A percentile compares a stretch with the other conserved stretches of the same genome.
phyloP scores from a whole-genome alignment of 257 asterid genomes.

The Gardenia jasminoides region DNA sequence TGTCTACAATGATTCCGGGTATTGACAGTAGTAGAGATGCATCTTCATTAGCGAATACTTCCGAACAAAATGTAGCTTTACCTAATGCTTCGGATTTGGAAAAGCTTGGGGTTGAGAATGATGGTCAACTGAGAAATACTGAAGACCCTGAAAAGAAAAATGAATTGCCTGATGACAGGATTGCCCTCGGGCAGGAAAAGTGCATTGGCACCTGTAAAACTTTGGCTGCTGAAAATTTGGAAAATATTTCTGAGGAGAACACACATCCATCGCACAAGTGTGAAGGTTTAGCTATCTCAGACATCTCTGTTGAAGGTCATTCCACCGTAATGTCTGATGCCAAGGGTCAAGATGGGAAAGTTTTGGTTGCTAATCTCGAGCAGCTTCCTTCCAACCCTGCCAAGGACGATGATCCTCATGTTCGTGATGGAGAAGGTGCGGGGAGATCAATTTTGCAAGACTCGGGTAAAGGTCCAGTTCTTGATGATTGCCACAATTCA shows the following conservation, averaged over 20 bases:
- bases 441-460: constrained; percentile 21
- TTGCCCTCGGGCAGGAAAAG: constrained; percentile 18
- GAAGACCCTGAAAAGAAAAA: constrained; percentile 24
- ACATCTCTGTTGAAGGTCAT: constrained; percentile 25
- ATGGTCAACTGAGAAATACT: constrained; percentile 8
- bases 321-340: constrained; percentile 28
- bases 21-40: neutral
- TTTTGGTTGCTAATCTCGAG: constrained; percentile 23
- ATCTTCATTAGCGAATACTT: neutral
- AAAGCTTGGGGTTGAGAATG: constrained; percentile 22
- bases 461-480: constrained; percentile 32
- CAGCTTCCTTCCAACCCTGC: constrained; percentile 23
- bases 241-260: constrained; percentile 19
- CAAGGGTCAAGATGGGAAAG: constrained; percentile 27
- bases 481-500: constrained; percentile 35
- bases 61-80: constrained; percentile 6
- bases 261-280: constrained; percentile 20
- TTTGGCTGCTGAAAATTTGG: constrained; percentile 28
- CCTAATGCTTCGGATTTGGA: constrained; percentile 16
- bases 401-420: constrained; percentile 27
- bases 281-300: constrained; percentile 35
- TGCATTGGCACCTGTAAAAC: constrained; percentile 15
- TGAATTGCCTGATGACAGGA: constrained; percentile 37
- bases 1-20: neutral
- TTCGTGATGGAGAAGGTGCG: constrained; percentile 23